These are phyloP conservation scores for Candida peoriensis DNA, from an alignment of 805 yeast species.

Conservation along the genomic window DNA sequence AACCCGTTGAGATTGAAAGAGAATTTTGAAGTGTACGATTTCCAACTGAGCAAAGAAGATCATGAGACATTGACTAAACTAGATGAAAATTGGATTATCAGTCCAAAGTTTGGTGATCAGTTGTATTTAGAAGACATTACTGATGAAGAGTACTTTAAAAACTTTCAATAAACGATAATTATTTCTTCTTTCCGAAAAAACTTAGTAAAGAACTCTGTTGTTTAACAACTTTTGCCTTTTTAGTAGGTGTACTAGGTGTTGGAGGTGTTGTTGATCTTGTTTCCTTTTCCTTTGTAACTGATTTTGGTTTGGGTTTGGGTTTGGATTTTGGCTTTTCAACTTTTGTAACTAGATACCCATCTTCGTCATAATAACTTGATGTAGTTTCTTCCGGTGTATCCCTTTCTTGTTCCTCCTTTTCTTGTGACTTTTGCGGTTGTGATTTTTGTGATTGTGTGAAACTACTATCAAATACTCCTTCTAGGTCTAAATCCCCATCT, in stretches of 20 bases:
- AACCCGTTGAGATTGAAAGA: constrained; percentile 43
- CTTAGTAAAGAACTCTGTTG: constrained; percentile 42
- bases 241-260: constrained; percentile 7
- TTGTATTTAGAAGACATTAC: constrained; percentile 5
- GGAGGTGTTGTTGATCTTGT: constrained; percentile 4
- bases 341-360: constrained; percentile 43
- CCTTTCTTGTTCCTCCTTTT: constrained; percentile 4
- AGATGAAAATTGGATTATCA: constrained; percentile 7
- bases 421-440: constrained; percentile 2
- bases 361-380: constrained; percentile 38
- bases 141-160: constrained; percentile 5
- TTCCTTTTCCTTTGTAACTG: constrained; percentile 14
- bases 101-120: constrained; percentile 5
- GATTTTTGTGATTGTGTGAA: constrained; percentile 15
- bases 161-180: not conserved
- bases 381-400: constrained; percentile 9
- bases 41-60: no score
- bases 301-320: constrained; percentile 18
- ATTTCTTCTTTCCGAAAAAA: constrained; percentile 38
- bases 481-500: constrained; percentile 9
- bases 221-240: constrained; percentile 25
- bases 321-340: constrained; percentile 15
- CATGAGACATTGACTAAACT: constrained; percentile 4
- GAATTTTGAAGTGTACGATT: constrained; percentile 45
- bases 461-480: constrained; percentile 18